phyloP scores from a whole-genome alignment of 768 basidiomycete genomes.

The Paxillus ammoniavirescens region DNA sequence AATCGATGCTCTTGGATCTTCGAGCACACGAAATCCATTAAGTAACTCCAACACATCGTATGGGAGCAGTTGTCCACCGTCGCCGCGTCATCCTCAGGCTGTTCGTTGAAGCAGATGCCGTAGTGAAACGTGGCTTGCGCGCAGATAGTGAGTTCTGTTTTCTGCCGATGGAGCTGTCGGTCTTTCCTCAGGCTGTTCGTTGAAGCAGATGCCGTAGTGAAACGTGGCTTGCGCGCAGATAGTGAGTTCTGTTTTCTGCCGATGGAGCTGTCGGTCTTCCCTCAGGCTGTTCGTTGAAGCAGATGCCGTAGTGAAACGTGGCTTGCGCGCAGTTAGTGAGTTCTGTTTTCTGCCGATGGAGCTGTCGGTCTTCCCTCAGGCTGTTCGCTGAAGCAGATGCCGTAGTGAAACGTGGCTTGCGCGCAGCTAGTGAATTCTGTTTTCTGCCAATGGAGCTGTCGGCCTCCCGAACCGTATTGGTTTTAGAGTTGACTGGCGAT shows the following conservation, averaged over 20 bases:
- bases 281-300: slow-evolving; percentile 47
- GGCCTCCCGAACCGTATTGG: slow-evolving; percentile 39
- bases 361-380: slow-evolving; percentile 41
- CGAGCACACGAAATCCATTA: slow-evolving; percentile 39
- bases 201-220: slow-evolving; percentile 57
- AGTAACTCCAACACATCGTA: slow-evolving; percentile 52
- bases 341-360: slow-evolving; percentile 33
- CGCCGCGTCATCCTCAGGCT: slow-evolving; percentile 41
- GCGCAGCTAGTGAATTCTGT: slow-evolving; percentile 23
- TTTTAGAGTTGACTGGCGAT: slow-evolving; percentile 33
- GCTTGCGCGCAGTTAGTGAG: slow-evolving; percentile 29
- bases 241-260: slow-evolving; percentile 32
- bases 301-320: slow-evolving; percentile 54
- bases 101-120: slow-evolving; percentile 53
- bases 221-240: slow-evolving; percentile 35
- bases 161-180: slow-evolving; percentile 33
- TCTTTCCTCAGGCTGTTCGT: slow-evolving; percentile 47
- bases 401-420: slow-evolving; percentile 47
- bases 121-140: slow-evolving; percentile 46
- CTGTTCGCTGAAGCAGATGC: slow-evolving; percentile 53
- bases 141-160: slow-evolving; percentile 23
- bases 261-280: slow-evolving; percentile 40
- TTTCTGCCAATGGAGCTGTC: slow-evolving; percentile 33
- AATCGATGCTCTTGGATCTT: slow-evolving; percentile 53
- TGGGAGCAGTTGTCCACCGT: slow-evolving; percentile 47